Evolutionary conservation across 768 basidiomycete genomes (phyloP), one percentile per base, ranked within the genome.

Genomic region (Amanita molliuscula): DNA sequence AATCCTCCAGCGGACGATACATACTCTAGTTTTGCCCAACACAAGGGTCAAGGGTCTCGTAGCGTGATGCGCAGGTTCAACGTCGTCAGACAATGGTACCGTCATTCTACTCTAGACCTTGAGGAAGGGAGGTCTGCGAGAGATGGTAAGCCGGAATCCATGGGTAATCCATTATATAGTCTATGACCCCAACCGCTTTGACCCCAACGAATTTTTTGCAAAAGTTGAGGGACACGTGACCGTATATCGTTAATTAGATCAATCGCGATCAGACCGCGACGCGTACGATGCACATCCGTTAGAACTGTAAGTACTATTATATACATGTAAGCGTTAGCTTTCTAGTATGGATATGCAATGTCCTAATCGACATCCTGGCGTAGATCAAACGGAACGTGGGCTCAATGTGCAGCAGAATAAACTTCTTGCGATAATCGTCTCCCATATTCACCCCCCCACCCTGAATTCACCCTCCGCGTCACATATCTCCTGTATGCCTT

Each of bases 401-500:
- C 13, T 43, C 38, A 50, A 43, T 33, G 40, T 50, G 36, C 8
- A 51, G n/a, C 23, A 21, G 25, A 18, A 20, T 34, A 6, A 21
- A 20, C 15, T 4, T 23, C 23, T 23, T 16, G 16, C 21, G 29
- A 38, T 25, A 36, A 40, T 7, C 18, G n/a, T 3, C 15, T 28
- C 25, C 21, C 2, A 40, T 29, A 42, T 38, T 57, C 54, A 69
- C 52, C 62, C 65, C 36, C 62, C 67, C n/a, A 62, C 67, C 51
- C 74, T 66, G 10, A 62, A 64, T 58, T 87, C 82, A 54, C 70
- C 74, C 61, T 90, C 88, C 7, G 88, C 78, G 44, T 81, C 76
- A 56, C 82, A 84, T 36, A 93, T 88, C 65, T 89, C 86, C 62
- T 84, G 78, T 44, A 89, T 77, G 0, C 90, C 90, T 62, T 82